A percentile compares a stretch with the other conserved stretches of the same genome.
Conservation (phyloP, 495 filamentous ascomycete species). For the Clavariopsis aquatica region DNA sequence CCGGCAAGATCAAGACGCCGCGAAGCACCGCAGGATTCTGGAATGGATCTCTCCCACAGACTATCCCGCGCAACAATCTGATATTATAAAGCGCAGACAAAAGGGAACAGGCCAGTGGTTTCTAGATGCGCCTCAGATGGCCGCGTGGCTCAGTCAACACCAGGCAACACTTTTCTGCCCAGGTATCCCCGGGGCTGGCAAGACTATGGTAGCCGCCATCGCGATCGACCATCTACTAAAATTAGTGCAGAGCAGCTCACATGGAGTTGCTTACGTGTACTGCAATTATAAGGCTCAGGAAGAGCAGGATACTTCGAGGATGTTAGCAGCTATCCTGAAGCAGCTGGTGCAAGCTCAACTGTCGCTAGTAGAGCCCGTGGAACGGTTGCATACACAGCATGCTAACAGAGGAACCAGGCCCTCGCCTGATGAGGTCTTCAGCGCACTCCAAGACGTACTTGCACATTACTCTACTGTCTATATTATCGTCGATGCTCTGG, state of each 20-base stretch:
- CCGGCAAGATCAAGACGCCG: conserved; percentile 8
- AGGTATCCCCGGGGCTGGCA: conserved; percentile 38
- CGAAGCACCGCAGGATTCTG: conserved; percentile 2
- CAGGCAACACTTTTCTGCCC: conserved; percentile 3
- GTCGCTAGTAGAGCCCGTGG: neutral
- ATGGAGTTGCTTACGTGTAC: conserved; percentile 47
- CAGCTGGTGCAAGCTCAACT: conserved; percentile 44
- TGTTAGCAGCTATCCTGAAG: conserved; percentile 47
- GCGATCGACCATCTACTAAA: conserved; percentile 1
- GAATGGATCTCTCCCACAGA: conserved; percentile 2
- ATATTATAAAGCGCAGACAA: conserved; percentile 7
- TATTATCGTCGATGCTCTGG: conserved; percentile 53
- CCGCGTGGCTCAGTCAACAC: neutral
- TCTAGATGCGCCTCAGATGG: conserved; percentile 6
- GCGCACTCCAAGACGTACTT: conserved; percentile 38
- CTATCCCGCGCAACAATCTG: conserved; percentile 6
- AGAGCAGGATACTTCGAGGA: conserved; percentile 41
- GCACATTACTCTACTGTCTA: conserved; percentile 40
- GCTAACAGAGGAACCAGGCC: conserved; percentile 9
- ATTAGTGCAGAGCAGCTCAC: conserved; percentile 2
- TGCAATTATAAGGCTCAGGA: conserved; percentile 46
- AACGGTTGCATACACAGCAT: conserved; percentile 7
- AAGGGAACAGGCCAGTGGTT: conserved; percentile 5
- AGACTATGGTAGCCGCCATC: conserved; percentile 13
- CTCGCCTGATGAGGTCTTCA: conserved; percentile 12